These are phyloP conservation scores for Saccharomyces hybrid DNA, from an alignment of 1,139 yeast species.

Conservation along the genomic window DNA sequence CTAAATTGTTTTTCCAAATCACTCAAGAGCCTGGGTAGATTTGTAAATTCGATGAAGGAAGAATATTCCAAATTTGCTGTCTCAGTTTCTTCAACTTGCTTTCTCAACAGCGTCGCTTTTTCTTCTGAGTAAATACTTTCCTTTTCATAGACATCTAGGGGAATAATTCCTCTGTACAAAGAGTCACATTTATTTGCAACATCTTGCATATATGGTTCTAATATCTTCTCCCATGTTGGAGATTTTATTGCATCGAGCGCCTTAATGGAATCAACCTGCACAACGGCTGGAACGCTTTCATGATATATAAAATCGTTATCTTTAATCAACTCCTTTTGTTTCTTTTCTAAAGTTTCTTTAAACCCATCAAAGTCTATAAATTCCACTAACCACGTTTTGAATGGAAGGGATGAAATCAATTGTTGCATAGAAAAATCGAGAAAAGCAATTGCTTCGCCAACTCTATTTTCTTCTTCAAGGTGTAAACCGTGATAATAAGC, in stretches of 20 bases:
- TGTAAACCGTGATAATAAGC: constrained; percentile 36
- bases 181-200: constrained; percentile 45
- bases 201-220: constrained; percentile 46
- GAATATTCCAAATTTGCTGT: constrained; percentile 71
- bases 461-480: constrained; percentile 40
- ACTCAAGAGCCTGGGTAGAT: constrained; percentile 60
- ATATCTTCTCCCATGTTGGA: constrained; percentile 27
- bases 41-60: constrained; percentile 72
- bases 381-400: constrained; percentile 21
- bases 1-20: constrained; percentile 38
- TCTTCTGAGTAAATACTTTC: constrained; percentile 84
- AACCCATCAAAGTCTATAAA: constrained; percentile 30
- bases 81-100: constrained; percentile 66
- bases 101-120: constrained; percentile 68
- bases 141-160: constrained; percentile 79
- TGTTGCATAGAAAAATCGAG: constrained; percentile 42
- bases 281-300: constrained; percentile 56
- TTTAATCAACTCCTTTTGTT: constrained; percentile 42
- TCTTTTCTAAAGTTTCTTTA: constrained; percentile 25
- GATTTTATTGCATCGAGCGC: constrained; percentile 68
- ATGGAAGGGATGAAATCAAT: constrained; percentile 19
- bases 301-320: constrained; percentile 91
- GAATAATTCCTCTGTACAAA: constrained; percentile 72
- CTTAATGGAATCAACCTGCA: constrained; percentile 49
- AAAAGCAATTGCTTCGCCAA: constrained; percentile 74